A percentile compares a stretch with the other conserved stretches of the same genome.
Conservation (phyloP, 257 asterid genomes). For the Coffea eugenioides region DNA sequence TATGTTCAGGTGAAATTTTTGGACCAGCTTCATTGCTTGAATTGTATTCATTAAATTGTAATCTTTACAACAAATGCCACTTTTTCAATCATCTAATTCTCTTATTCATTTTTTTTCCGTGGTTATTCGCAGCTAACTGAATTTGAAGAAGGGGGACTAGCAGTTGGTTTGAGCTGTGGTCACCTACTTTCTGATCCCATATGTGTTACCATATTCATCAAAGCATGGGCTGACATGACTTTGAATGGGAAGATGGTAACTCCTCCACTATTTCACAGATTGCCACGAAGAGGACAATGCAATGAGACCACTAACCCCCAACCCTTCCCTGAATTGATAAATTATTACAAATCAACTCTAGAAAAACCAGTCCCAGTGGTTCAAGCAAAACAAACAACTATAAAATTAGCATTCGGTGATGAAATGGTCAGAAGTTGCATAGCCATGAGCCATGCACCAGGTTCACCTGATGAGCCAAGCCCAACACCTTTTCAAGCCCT, state of each 20-base stretch:
- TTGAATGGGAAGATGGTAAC: conserved; percentile 29
- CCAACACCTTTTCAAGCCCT: conserved; percentile 51
- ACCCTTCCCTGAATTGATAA: conserved; percentile 25
- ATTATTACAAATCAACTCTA: conserved; percentile 36
- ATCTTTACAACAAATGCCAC: not conserved
- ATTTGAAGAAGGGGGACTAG: conserved; percentile 59
- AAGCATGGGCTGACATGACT: conserved; percentile 59
- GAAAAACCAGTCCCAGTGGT: conserved; percentile 12
- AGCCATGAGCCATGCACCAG: conserved; percentile 26
- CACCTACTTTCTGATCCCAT: conserved; percentile 56
- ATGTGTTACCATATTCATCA: conserved; percentile 44
- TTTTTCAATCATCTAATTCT: not conserved
- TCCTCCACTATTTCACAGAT: conserved; percentile 44
- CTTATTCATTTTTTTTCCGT: too few relatives aligned
- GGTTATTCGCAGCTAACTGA: conserved; percentile 44
- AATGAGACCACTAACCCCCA: conserved; percentile 14
- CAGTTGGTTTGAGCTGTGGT: conserved; percentile 66
- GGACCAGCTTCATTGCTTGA: not conserved
- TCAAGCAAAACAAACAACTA: conserved; percentile 22
- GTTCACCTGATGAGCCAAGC: not conserved
- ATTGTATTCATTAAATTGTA: not conserved
- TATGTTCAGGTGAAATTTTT: conserved; percentile 47
- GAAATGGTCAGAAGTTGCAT: conserved; percentile 39
- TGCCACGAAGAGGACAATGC: conserved; percentile 28
- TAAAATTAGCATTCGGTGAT: conserved; percentile 38